Conservation (phyloP, 306 rosid genomes). For the Cicer yamashitae region DNA sequence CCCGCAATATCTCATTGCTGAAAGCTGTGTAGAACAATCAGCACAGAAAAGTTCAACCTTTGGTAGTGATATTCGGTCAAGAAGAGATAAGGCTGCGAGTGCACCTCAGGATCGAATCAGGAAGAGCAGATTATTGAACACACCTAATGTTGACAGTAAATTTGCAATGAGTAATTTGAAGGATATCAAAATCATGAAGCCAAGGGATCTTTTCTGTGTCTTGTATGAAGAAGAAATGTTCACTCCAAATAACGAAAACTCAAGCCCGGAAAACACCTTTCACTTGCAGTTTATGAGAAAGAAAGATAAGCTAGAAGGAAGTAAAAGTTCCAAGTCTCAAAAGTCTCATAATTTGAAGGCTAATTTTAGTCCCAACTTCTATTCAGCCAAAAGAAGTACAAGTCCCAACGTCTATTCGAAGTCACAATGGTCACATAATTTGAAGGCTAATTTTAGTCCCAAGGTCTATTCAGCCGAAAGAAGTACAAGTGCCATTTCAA, state of each 20-base stretch:
- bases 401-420: constrained; percentile 20
- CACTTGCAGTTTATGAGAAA: constrained; percentile 52
- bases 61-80: constrained; percentile 63
- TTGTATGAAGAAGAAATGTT: constrained; percentile 61
- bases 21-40: constrained; percentile 38
- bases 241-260: constrained; percentile 75
- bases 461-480: constrained; percentile 46
- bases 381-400: constrained; percentile 48
- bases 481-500: constrained; percentile 43
- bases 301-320: constrained; percentile 55
- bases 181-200: constrained; percentile 29
- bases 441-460: constrained; percentile 45
- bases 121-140: constrained; percentile 43
- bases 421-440: constrained; percentile 45
- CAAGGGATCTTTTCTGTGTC: constrained; percentile 47
- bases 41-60: constrained; percentile 41
- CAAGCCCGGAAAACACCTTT: constrained; percentile 64
- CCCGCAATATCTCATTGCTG: constrained; percentile 44
- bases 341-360: constrained; percentile 47
- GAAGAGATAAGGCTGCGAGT: constrained; percentile 72
- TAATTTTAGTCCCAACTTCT: constrained; percentile 42
- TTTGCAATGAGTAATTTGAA: constrained; percentile 42
- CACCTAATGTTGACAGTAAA: constrained; percentile 41
- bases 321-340: constrained; percentile 47
- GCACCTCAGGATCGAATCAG: constrained; percentile 59